Conservation (phyloP, 345 rosid genomes). For the Gynandropsis gynandra region DNA sequence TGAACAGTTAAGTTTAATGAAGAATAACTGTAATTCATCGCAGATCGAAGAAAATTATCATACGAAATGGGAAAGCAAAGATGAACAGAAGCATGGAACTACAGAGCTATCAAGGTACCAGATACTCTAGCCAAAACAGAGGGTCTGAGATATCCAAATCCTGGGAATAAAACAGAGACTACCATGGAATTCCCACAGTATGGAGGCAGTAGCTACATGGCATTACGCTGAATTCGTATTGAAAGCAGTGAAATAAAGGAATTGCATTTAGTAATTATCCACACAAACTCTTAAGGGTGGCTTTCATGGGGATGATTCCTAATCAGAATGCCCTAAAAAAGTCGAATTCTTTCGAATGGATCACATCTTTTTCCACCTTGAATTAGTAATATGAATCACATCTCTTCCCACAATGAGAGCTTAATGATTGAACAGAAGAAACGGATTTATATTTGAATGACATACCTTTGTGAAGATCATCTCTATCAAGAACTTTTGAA, state of each 20-base stretch:
- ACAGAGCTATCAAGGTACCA: no score
- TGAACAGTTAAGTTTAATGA: slow-evolving; percentile 54
- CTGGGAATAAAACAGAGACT: no score
- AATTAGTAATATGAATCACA: slow-evolving; percentile 16
- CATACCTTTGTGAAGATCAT: slow-evolving; percentile 23
- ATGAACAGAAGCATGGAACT: no score
- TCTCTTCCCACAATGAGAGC: slow-evolving; percentile 18
- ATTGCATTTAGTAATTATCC: slow-evolving; percentile 53
- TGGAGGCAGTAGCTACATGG: slow-evolving; percentile 74
- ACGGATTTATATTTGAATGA: slow-evolving; percentile 16
- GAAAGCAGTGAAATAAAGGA: slow-evolving; percentile 77
- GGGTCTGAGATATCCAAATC: no score
- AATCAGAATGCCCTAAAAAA: slow-evolving; percentile 46
- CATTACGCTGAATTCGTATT: slow-evolving; percentile 77
- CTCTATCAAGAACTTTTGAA: slow-evolving; percentile 10
- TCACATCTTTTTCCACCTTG: no score
- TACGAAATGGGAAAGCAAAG: slow-evolving; percentile 71
- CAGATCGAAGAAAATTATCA: slow-evolving; percentile 6
- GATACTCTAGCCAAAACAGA: no score
- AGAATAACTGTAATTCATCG: slow-evolving; percentile 1
- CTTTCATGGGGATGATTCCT: slow-evolving; percentile 40
- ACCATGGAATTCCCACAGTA: slow-evolving; percentile 54
- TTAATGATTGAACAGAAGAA: slow-evolving; percentile 11
- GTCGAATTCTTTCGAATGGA: slow-evolving; percentile 14
- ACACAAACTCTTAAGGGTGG: slow-evolving; percentile 71